phyloP scores from a whole-genome alignment of 768 basidiomycete genomes.

The Neoboletus brunneissimus region DNA sequence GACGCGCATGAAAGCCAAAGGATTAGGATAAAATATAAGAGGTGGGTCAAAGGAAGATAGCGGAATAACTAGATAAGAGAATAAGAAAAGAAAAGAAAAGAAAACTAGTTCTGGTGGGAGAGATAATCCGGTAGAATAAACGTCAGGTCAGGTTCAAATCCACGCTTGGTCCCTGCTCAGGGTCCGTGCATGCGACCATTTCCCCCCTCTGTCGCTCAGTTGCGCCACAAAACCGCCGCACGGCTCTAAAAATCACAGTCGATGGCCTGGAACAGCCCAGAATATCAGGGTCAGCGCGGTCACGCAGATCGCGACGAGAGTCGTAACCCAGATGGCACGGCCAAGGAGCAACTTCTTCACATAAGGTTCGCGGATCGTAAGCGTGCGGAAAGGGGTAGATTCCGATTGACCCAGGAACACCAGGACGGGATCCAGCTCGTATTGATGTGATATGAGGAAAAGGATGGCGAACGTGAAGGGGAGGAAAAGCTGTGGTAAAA shows the following conservation, averaged over 20 bases:
- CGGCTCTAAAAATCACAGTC: constrained; percentile 49
- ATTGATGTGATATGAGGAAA: constrained; percentile 92
- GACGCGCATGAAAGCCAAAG: constrained; percentile 20
- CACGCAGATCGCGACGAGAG: constrained; percentile 73
- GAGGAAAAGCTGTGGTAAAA: constrained; percentile 72
- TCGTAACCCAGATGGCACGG: constrained; percentile 87
- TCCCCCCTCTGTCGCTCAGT: constrained; percentile 2
- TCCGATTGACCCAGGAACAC: constrained; percentile 93
- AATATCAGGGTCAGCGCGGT: constrained; percentile 86
- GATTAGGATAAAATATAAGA: constrained; percentile 27
- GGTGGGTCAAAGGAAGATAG: constrained; percentile 18
- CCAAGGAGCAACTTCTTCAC: constrained; percentile 87
- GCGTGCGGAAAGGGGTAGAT: constrained; percentile 94
- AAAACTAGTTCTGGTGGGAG: constrained; percentile 17
- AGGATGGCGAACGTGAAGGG: constrained; percentile 89
- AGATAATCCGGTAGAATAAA: constrained; percentile 21
- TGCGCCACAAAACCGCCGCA: constrained; percentile 4
- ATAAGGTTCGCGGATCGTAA: constrained; percentile 89
- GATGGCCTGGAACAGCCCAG: constrained; percentile 93
- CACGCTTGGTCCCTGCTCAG: constrained; percentile 14
- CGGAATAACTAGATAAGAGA: constrained; percentile 30
- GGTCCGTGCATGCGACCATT: constrained; percentile 7
- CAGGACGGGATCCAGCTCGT: constrained; percentile 94
- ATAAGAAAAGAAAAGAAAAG: constrained; percentile 30
- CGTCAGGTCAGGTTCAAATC: constrained; percentile 17